phyloP scores from a whole-genome alignment of 164 flowering plant species.

The Euptelea pleiosperma region DNA sequence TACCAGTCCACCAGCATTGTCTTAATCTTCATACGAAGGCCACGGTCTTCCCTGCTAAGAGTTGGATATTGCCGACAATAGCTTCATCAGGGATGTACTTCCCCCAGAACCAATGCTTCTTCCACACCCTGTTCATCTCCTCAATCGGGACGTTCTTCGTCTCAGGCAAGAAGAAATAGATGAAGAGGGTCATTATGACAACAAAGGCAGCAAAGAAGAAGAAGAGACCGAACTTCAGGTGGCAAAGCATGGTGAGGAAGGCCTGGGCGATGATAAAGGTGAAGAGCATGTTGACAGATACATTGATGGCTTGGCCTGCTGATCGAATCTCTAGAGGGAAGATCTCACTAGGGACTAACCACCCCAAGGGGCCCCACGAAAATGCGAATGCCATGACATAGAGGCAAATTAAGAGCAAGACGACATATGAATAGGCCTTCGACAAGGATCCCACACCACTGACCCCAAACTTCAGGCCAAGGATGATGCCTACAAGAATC shows the following conservation, averaged over 20 bases:
- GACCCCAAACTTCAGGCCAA: constrained; percentile 14
- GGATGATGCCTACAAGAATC: constrained; percentile 11
- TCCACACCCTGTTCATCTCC: constrained; percentile 23
- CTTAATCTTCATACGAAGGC: too few species aligned
- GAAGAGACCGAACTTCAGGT: constrained; percentile 26
- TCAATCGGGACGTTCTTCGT: constrained; percentile 24
- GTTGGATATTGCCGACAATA: background rate
- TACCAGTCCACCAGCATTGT: too few species aligned
- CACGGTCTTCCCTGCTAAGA: background rate
- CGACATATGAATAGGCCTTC: constrained; percentile 5
- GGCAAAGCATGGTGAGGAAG: constrained; percentile 23
- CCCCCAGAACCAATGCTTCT: constrained; percentile 19
- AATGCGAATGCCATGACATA: constrained; percentile 26
- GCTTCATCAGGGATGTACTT: constrained; percentile 17
- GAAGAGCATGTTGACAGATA: constrained; percentile 21
- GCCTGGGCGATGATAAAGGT: constrained; percentile 25
- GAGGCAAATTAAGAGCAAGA: constrained; percentile 16
- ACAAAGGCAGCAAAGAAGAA: constrained; percentile 21
- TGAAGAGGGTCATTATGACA: constrained; percentile 13
- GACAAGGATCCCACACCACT: constrained; percentile 12
- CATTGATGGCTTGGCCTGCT: constrained; percentile 24
- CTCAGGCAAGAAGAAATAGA: constrained; percentile 24
- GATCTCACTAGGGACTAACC: constrained; percentile 28
- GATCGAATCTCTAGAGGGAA: constrained; percentile 26
- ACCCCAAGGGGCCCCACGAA: constrained; percentile 30